Evolutionary conservation across 495 filamentous ascomycete genomes (phyloP).

Genomic region (Trichocladium uniseriatum): DNA sequence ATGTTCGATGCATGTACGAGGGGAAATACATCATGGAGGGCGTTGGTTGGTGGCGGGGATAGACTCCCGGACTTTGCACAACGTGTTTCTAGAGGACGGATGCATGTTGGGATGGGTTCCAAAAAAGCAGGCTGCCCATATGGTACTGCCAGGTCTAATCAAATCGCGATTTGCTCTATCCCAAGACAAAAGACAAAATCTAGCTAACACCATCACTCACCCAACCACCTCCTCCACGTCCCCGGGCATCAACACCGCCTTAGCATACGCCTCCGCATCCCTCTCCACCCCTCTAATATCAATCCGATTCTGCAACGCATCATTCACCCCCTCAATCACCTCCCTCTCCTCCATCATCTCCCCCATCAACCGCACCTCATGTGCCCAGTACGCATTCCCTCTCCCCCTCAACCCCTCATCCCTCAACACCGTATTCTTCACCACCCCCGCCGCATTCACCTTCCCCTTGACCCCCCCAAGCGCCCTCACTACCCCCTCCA

Average conservation of each 20-base stretch:
- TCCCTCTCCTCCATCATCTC: slow-evolving; percentile 53
- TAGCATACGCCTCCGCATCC: slow-evolving; percentile 48
- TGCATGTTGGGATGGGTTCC: too few relatives aligned
- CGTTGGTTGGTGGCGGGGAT: too few relatives aligned
- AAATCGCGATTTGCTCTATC: too few relatives aligned
- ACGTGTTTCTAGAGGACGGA: too few relatives aligned
- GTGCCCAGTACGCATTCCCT: slow-evolving; percentile 41
- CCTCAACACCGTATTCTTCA: slow-evolving; percentile 46
- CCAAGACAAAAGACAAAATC: too few relatives aligned
- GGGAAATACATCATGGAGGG: not conserved
- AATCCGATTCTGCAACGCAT: slow-evolving; percentile 43
- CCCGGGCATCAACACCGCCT: slow-evolving; percentile 34
- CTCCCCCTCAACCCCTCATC: slow-evolving; percentile 43
- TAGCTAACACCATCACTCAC: not conserved
- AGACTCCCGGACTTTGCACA: too few relatives aligned
- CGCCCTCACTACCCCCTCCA: slow-evolving; percentile 34
- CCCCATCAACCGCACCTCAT: slow-evolving; percentile 45
- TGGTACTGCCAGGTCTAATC: too few relatives aligned
- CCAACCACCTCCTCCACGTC: slow-evolving; percentile 3
- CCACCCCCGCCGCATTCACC: slow-evolving; percentile 42
- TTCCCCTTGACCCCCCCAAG: slow-evolving; percentile 34
- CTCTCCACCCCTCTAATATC: slow-evolving; percentile 38
- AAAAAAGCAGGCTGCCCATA: too few relatives aligned
- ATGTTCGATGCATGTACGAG: not conserved
- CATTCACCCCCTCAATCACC: slow-evolving; percentile 47